These are phyloP conservation scores for Spathaspora arborariae DNA, from an alignment of 805 yeast species.

Conservation along the genomic window DNA sequence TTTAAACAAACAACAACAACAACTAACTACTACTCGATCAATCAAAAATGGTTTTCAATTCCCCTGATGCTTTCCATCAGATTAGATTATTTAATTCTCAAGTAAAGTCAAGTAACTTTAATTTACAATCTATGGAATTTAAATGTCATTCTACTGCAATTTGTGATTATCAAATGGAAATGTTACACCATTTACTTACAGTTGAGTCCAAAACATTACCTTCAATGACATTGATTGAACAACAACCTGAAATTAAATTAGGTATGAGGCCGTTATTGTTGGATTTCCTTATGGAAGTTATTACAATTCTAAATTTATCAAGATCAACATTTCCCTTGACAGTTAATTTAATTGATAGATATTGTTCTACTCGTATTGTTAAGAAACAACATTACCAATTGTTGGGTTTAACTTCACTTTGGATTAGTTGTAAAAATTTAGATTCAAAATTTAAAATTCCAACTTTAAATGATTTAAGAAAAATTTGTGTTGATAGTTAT, in stretches of 20 bases:
- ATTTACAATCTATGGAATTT: conserved; percentile 45
- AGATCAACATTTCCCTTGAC: conserved; percentile 41
- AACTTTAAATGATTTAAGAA: conserved; percentile 46
- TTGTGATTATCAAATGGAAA: conserved; percentile 44
- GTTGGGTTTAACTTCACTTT: conserved; percentile 40
- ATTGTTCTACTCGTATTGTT: conserved; percentile 42
- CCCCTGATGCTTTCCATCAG: conserved; percentile 31
- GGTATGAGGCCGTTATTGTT: conserved; percentile 42
- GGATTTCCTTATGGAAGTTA: conserved; percentile 43
- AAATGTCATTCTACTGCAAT: conserved; percentile 41
- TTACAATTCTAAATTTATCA: conserved; percentile 36
- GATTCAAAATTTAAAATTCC: conserved; percentile 60
- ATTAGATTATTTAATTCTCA: conserved; percentile 28
- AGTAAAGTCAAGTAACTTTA: conserved; percentile 36
- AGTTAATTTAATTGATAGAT: conserved; percentile 42
- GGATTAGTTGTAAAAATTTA: conserved; percentile 44
- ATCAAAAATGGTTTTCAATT: conserved; percentile 6
- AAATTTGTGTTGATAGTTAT: conserved; percentile 57
- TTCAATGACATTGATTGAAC: conserved; percentile 35
- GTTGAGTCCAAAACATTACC: conserved; percentile 28
- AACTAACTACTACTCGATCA: neutral
- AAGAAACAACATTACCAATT: conserved; percentile 44
- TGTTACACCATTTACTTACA: conserved; percentile 29
- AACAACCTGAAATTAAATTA: conserved; percentile 43
- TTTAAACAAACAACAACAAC: neutral